A percentile compares a stretch with the other conserved stretches of the same genome.
Evolutionary conservation across 768 basidiomycete species (phyloP).

Genomic region (button mushroom (Agaricus bisporus)): DNA sequence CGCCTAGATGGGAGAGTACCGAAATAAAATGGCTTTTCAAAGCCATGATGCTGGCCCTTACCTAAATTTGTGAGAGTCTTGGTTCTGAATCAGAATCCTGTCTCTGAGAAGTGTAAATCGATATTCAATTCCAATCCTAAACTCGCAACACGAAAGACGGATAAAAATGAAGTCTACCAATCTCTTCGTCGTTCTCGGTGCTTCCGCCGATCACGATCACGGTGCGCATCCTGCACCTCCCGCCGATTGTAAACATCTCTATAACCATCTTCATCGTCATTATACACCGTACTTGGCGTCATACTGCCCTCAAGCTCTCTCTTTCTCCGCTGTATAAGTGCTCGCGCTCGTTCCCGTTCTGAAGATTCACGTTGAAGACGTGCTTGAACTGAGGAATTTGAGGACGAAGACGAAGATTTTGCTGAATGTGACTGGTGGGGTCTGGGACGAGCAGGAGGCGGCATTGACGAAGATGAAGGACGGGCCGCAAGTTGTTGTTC

Average conservation of each 20-base stretch:
- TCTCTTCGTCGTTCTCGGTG: conserved; percentile 5
- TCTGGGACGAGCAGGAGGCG: conserved; percentile 9
- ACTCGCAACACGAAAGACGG: too few species aligned
- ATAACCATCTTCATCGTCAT: conserved; percentile 44
- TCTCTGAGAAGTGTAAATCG: too few species aligned
- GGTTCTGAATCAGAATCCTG: too few species aligned
- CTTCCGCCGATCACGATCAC: conserved; percentile 26
- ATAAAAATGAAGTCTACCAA: not conserved
- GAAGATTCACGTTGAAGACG: conserved; percentile 68
- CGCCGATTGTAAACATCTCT: conserved; percentile 63
- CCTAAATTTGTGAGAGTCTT: too few species aligned
- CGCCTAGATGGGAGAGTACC: too few species aligned
- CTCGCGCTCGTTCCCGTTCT: conserved; percentile 71
- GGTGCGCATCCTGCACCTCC: conserved; percentile 70
- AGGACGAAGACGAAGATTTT: conserved; percentile 14
- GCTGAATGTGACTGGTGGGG: conserved; percentile 14
- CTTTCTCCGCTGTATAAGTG: conserved; percentile 60
- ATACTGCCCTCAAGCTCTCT: conserved; percentile 57
- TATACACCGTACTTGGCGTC: conserved; percentile 67
- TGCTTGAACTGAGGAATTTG: conserved; percentile 35
- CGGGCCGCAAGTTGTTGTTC: conserved; percentile 54
- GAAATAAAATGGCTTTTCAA: too few species aligned
- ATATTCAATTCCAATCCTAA: too few species aligned
- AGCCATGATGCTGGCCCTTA: too few species aligned
- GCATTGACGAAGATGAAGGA: conserved; percentile 20